Conservation (phyloP, 805 yeast genomes). For the Wickerhamomyces ciferrii region DNA sequence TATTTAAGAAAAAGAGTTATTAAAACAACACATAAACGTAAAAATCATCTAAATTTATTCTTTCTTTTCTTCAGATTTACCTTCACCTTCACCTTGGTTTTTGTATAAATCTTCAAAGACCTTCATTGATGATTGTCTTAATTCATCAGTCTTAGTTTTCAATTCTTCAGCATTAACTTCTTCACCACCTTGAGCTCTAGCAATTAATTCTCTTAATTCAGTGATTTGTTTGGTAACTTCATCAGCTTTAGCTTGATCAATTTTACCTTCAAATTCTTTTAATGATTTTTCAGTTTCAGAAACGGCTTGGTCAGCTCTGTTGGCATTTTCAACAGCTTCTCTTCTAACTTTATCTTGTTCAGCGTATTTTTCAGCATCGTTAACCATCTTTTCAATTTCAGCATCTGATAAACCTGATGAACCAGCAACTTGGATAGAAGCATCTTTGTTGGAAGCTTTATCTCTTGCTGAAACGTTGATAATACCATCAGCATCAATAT, state of each 20-base stretch:
- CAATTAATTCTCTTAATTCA: slow-evolving; percentile 65
- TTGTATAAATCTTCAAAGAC: slow-evolving; percentile 51
- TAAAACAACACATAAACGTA: neutral
- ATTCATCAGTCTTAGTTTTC: slow-evolving; percentile 76
- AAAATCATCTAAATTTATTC: neutral
- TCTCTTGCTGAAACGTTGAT: slow-evolving; percentile 82
- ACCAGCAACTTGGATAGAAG: slow-evolving; percentile 61
- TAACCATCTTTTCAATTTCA: slow-evolving; percentile 56
- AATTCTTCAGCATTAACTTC: slow-evolving; percentile 53
- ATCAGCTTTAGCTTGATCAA: slow-evolving; percentile 50
- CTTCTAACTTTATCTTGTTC: slow-evolving; percentile 52
- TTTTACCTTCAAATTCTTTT: slow-evolving; percentile 64
- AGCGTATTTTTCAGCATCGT: slow-evolving; percentile 56
- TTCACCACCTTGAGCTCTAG: slow-evolving; percentile 65
- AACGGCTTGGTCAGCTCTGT: slow-evolving; percentile 76
- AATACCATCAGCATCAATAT: slow-evolving; percentile 78
- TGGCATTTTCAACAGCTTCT: slow-evolving; percentile 68
- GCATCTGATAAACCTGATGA: slow-evolving; percentile 57
- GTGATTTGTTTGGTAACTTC: slow-evolving; percentile 35
- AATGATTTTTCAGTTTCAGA: slow-evolving; percentile 87
- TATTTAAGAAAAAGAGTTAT: neutral
- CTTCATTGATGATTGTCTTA: slow-evolving; percentile 73
- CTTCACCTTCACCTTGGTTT: slow-evolving; percentile 16
- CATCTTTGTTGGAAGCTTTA: slow-evolving; percentile 76
- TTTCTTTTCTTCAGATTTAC: slow-evolving; percentile 23